Base-by-base conservation (phyloP, 1,284 basidiomycete genomes). In the Moniliella sp. region DNA sequence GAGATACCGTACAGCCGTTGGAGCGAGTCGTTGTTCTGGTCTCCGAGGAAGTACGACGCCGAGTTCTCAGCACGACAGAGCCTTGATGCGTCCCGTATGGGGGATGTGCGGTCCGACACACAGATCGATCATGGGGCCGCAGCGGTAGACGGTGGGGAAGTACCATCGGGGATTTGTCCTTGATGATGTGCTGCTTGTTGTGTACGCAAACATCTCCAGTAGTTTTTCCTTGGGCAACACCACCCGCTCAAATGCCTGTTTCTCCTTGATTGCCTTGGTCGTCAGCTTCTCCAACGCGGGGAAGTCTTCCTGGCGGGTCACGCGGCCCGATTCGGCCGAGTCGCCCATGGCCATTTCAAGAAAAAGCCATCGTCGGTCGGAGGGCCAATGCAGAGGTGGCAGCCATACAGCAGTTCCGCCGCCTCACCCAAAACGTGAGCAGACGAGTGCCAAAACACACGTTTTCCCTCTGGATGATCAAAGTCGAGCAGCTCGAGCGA, bases 351-450 rank as follows among this genome's bases (percentile, higher is more conserved):
- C 56, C 91, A 99, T 97, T 62, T 99, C 91, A 62, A 97, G 71
- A 91, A 99, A 71, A 99, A 99, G 10, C 91, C 91, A 17, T 97
- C 88, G 27, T 93, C 84, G 3, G 83, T 86, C 13, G 91, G 91
- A 13, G 91, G 91, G 10, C 91, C 91, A 48, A 94, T 76, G 59
- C 88, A 93, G 12, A 99, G 69, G 65, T 93, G 84, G 62, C 86
- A 93, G 27, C 88, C 88, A 61, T 94, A 93, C 62, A 88, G 83
- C 39, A 80, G 72, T 63, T 99, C 91, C 27, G 83, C 75, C 28
- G 91, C 80, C 65, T 99, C 91, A 32, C 91, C 91, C 11, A 99
- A 70, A 35, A 97, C 84, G 64, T 97, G 91, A 0, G 91, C 91
- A 8, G 86, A 94, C 15, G 88, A 94, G 61, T 97, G 91, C 91